Evolutionary conservation across 305 asterid genomes (phyloP).

Genomic region (Fraxinus baroniana): DNA sequence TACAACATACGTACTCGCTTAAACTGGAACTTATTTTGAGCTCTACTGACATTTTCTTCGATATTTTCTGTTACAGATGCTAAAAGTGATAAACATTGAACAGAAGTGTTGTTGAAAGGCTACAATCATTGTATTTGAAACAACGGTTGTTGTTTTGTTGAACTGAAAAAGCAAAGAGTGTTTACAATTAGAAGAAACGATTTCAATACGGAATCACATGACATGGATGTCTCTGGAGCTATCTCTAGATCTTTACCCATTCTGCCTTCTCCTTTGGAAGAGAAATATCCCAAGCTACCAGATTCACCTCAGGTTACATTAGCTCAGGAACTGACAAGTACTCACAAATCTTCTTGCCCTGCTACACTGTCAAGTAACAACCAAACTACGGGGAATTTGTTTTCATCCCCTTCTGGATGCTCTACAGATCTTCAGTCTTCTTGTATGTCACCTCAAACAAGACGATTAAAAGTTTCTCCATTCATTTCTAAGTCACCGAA

Average conservation of each 20-base stretch:
- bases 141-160: conserved; percentile 5
- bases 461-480: conserved; percentile 29
- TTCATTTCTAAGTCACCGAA: conserved; percentile 33
- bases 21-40: neutral
- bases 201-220: conserved; percentile 33
- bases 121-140: conserved; percentile 6
- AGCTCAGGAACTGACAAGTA: conserved; percentile 28
- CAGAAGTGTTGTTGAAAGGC: conserved; percentile 15
- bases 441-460: conserved; percentile 32
- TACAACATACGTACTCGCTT: neutral
- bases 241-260: conserved; percentile 41
- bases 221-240: conserved; percentile 56
- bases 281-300: conserved; percentile 34
- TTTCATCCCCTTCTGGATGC: conserved; percentile 42
- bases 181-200: conserved; percentile 26
- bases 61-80: conserved; percentile 25
- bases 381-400: conserved; percentile 38
- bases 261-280: conserved; percentile 46
- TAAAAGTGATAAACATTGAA: neutral
- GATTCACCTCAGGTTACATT: conserved; percentile 24
- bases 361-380: conserved; percentile 22
- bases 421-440: conserved; percentile 27
- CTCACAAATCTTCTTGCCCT: conserved; percentile 26
- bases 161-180: neutral
- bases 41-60: neutral